Evolutionary conservation across 805 yeast species (phyloP), one percentile per base, ranked within the genome.

Genomic region (Cyberlindnera nakhonratchasimensis): DNA sequence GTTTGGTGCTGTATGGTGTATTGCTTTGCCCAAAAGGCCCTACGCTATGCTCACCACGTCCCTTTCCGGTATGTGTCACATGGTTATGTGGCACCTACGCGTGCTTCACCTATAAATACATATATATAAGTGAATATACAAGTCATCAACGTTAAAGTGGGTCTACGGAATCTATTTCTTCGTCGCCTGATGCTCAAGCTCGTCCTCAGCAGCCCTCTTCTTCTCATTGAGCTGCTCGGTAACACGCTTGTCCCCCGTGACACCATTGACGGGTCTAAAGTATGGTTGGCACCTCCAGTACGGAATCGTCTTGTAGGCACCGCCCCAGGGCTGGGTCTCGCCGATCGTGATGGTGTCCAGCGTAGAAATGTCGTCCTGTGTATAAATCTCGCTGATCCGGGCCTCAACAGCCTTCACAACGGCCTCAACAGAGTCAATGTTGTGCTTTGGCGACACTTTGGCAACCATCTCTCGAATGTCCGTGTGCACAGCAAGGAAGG

Each of bases 201-300:
- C 43, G 6, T 50, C 56, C 16, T 50, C 55, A 3, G 62, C 55
- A 18, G 57, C 48, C 40, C 63, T 53, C 33, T 52, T 47, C 46
- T 57, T 35, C 37, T 46, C 25, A 46, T 55, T 41, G 30, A 59
- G 37, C 29, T 61, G 49, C 29, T 61, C 64, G 2, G 54, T 56
- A 7, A 64, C 56, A 44, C 73, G 54, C 46, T 63, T 61, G 45
- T 74, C 77, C 19, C 75, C 78, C 21, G 73, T 69, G 3, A 77
- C 79, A 18, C 98, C 98, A 59, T 87, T 77, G 1, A 91, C 96
- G 3, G 82, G 80, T 54, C 99, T 74, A 71, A 91, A 91, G 60
- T 86, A 85, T 2, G 99, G 99, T 65, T 91, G 99, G 51, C 96
- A 81, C 55, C 98, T 75, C 98, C 98, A 91, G 61, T 84, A 89